Evolutionary conservation across 2,329 filamentous ascomycete species (phyloP).

Genomic region (Lecanicillium sp.): DNA sequence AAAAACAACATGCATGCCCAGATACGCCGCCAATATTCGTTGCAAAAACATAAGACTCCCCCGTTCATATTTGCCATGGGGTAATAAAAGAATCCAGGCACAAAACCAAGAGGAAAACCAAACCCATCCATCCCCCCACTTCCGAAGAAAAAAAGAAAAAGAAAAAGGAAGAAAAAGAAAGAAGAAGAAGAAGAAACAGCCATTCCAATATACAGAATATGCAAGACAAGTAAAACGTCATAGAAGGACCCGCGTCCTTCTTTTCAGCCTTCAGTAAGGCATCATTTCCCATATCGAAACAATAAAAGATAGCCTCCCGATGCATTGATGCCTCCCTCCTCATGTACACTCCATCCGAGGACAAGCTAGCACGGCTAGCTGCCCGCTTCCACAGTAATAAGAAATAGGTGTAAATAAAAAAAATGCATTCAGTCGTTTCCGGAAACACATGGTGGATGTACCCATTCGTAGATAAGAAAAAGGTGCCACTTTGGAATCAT

Average conservation of each 20-base stretch:
- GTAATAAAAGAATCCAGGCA: slow-evolving; percentile 5
- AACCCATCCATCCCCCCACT: neutral
- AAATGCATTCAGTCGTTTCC: slow-evolving; percentile 2
- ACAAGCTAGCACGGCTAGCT: neutral
- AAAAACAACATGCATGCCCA: no score
- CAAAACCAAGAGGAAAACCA: no score
- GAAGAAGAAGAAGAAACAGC: neutral
- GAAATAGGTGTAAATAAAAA: neutral
- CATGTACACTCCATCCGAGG: slow-evolving; percentile 3
- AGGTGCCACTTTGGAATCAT: slow-evolving; percentile 17
- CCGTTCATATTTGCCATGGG: neutral
- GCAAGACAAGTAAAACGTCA: neutral
- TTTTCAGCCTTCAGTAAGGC: no score
- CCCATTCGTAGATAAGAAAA: slow-evolving; percentile 15
- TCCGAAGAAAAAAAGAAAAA: neutral
- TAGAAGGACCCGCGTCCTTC: no score
- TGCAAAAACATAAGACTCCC: neutral
- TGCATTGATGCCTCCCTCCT: neutral
- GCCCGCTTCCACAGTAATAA: neutral
- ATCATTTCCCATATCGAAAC: no score
- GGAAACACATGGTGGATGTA: slow-evolving; percentile 15
- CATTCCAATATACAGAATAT: neutral
- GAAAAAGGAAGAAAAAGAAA: neutral
- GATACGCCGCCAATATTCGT: slow-evolving; percentile 10
- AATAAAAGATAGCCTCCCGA: no score